Evolutionary conservation across 208 protist genomes (phyloP), one percentile per base, ranked within the genome.

Genomic region (Angomonas ambiguus): DNA sequence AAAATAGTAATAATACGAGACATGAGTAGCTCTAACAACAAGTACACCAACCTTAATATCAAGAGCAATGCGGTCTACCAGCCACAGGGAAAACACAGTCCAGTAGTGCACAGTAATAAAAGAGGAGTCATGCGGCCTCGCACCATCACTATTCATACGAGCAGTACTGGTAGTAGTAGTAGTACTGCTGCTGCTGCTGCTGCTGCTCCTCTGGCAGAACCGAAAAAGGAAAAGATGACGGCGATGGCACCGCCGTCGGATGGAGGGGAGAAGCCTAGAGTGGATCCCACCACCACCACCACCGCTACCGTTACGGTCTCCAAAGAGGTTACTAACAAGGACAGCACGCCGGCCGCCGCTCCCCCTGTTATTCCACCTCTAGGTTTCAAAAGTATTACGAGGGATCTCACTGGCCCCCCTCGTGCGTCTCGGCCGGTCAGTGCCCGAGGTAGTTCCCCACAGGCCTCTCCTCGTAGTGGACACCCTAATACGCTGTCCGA

Each of bases 31-130:
- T 56, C 11, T 56, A 16, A 8, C 30, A 59, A 59, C 34, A 30
- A 31, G 22, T 32, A 31, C 27, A 31, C 27, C 25, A 31, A 8
- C 25, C 16, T 35, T 32, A 8, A 3, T 59, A 35, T 35, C 11
- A 59, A 59, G 20, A 53, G 45, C 45, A 53, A 53, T 53, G 45
- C 45, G 18, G 45, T 53, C 18, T 53, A 53, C 45, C 10, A 53
- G 16, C 4, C 45, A 8, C 45, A 53, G 20, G 45, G 45, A 4
- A 8, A n/a, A 5, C 27, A 59, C 27, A 59, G 30, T 13, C 53
- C 53, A 6, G 53, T 34, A 5, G 27, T 59, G 53, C 53, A 34
- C 24, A 59, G 24, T 25, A 59, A 20, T 24, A 53, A 53, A 20
- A 8, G 45, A 53, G 45, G 45, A 20, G 45, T 53, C 8, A 53